A percentile compares a stretch with the other conserved stretches of the same genome.
phyloP scores from a whole-genome alignment of 768 basidiomycete genomes.

The Pholiota molesta region DNA sequence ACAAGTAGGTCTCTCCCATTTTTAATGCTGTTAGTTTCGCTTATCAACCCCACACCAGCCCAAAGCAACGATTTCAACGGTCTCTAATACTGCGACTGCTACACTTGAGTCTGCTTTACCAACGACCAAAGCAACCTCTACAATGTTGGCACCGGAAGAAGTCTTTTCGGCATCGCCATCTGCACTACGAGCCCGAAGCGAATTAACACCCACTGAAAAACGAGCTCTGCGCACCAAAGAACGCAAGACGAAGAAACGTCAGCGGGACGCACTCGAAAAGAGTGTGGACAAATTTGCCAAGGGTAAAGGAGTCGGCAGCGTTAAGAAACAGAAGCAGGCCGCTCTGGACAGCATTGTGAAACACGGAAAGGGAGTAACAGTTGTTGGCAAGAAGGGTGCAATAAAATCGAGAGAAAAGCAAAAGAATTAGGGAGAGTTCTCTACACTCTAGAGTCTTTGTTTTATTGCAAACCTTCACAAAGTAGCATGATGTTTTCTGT shows the following conservation, averaged over 20 bases:
- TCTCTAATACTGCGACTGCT: constrained; percentile 81
- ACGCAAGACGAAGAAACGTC: constrained; percentile 70
- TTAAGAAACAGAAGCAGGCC: constrained; percentile 83
- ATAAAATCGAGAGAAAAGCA: constrained; percentile 36
- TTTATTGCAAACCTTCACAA: no score
- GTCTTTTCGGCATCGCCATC: constrained; percentile 65
- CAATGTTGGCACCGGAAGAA: constrained; percentile 94
- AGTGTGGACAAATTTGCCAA: constrained; percentile 67
- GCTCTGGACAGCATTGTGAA: constrained; percentile 85
- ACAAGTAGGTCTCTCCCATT: constrained; percentile 54
- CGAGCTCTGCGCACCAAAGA: constrained; percentile 66
- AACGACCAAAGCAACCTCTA: constrained; percentile 70
- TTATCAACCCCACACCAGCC: constrained; percentile 54
- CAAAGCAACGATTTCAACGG: constrained; percentile 82
- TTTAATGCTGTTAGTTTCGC: not conserved
- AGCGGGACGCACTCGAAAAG: constrained; percentile 65
- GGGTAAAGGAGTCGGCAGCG: constrained; percentile 49
- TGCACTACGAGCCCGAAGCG: constrained; percentile 66
- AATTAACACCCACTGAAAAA: constrained; percentile 88
- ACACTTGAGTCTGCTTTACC: constrained; percentile 91
- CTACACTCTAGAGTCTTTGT: not conserved
- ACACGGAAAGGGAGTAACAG: constrained; percentile 82
- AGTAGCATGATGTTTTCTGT: no score
- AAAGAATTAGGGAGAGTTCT: constrained; percentile 24
- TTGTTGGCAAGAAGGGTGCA: constrained; percentile 72